phyloP scores from a whole-genome alignment of 2,329 filamentous ascomycete species.

The Dactylellina parvicollis region DNA sequence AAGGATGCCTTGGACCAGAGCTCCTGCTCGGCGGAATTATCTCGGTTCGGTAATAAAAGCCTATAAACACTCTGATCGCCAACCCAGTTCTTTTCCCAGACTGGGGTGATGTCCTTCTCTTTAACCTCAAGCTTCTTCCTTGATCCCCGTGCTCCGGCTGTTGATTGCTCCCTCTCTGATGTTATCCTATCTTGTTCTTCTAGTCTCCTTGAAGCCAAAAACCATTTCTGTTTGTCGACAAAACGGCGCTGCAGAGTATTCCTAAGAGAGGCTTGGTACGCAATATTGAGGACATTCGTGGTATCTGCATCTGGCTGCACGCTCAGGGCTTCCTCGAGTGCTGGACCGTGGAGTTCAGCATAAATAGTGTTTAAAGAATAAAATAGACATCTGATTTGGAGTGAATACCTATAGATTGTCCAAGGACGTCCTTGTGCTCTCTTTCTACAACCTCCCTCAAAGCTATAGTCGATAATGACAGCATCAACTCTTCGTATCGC shows the following conservation, averaged over 20 bases:
- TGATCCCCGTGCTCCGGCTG: slow-evolving; percentile 33
- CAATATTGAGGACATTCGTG: slow-evolving; percentile 36
- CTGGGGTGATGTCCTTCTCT: slow-evolving; percentile 56
- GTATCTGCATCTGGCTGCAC: slow-evolving; percentile 52
- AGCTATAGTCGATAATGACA: slow-evolving; percentile 83
- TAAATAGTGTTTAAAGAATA: background rate
- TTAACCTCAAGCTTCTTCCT: slow-evolving; percentile 13
- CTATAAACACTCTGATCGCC: slow-evolving; percentile 57
- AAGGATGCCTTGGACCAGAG: slow-evolving; percentile 56
- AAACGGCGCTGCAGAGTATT: slow-evolving; percentile 49
- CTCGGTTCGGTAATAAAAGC: slow-evolving; percentile 54
- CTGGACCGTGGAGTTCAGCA: slow-evolving; percentile 36
- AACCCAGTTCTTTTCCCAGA: slow-evolving; percentile 58
- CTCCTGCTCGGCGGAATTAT: slow-evolving; percentile 55
- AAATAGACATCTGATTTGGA: background rate
- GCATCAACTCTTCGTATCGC: slow-evolving; percentile 84
- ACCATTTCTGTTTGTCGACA: slow-evolving; percentile 52
- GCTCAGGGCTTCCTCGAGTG: slow-evolving; percentile 55
- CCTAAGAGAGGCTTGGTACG: slow-evolving; percentile 46
- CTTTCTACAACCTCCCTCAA: slow-evolving; percentile 62
- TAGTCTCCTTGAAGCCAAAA: slow-evolving; percentile 43
- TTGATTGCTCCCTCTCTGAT: slow-evolving; percentile 26
- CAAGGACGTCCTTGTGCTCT: slow-evolving; percentile 51
- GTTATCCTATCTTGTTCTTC: slow-evolving; percentile 32
- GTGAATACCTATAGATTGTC: slow-evolving; percentile 48